Evolutionary conservation across 2,329 filamentous ascomycete genomes (phyloP).

Genomic region (Colletotrichum tabaci): DNA sequence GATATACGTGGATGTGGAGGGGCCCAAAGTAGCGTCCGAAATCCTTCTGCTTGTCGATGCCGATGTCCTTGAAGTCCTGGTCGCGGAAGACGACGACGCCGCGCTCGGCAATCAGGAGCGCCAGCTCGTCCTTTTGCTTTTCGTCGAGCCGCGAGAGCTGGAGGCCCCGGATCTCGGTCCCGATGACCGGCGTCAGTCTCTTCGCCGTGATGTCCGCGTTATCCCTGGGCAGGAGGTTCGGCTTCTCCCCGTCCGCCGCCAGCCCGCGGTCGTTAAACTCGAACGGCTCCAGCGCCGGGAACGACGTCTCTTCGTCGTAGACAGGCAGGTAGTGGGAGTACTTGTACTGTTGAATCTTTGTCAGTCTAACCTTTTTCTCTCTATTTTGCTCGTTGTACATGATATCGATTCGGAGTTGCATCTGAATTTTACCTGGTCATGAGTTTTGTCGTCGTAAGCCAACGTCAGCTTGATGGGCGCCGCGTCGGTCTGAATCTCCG

Average conservation of each 20-base stretch:
- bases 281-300: slow-evolving; percentile 50
- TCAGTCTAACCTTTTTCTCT: not conserved
- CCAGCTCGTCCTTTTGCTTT: slow-evolving; percentile 58
- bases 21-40: slow-evolving; percentile 51
- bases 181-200: slow-evolving; percentile 48
- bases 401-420: not conserved
- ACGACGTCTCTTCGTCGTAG: slow-evolving; percentile 50
- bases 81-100: slow-evolving; percentile 57
- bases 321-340: slow-evolving; percentile 52
- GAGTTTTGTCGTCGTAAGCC: slow-evolving; percentile 31
- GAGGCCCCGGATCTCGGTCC: slow-evolving; percentile 58
- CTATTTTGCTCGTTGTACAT: no score
- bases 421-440: not conserved
- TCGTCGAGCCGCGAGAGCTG: slow-evolving; percentile 57
- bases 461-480: slow-evolving; percentile 20
- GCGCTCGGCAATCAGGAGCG: slow-evolving; percentile 58
- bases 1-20: slow-evolving; percentile 54
- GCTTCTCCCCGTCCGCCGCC: slow-evolving; percentile 50
- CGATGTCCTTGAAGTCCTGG: slow-evolving; percentile 49
- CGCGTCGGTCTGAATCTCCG: slow-evolving; percentile 59
- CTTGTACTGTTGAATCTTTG: slow-evolving; percentile 46
- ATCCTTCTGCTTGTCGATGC: slow-evolving; percentile 29
- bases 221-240: slow-evolving; percentile 46
- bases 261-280: slow-evolving; percentile 51
- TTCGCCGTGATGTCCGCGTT: slow-evolving; percentile 44